These are phyloP conservation scores for Jaapia argillacea DNA, from an alignment of 768 basidiomycete species.

Conservation along the genomic window DNA sequence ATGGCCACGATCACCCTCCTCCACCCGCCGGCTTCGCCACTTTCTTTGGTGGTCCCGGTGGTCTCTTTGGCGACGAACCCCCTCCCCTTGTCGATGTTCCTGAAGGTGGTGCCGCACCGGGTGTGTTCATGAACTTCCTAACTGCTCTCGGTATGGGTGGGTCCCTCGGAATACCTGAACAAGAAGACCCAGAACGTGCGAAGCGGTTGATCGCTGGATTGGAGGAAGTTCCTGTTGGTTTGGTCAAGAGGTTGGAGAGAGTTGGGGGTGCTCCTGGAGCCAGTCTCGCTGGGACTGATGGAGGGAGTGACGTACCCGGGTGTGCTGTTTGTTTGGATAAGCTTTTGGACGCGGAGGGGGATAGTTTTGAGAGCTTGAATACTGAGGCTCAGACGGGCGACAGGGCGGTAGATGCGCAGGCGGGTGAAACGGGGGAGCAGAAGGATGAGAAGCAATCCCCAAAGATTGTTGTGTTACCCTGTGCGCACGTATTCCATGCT, in stretches of 20 bases:
- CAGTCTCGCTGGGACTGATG: conserved; percentile 23
- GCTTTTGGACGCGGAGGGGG: conserved; percentile 39
- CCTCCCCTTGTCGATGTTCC: conserved; percentile 5
- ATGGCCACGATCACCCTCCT: neutral
- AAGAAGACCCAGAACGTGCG: conserved; percentile 62
- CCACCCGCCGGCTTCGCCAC: conserved; percentile 22
- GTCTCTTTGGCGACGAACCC: conserved; percentile 1
- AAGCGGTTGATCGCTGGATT: conserved; percentile 51
- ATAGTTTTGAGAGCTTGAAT: too few relatives aligned
- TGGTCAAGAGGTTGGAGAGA: conserved; percentile 55
- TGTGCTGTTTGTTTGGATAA: conserved; percentile 77
- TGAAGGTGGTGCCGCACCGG: conserved; percentile 6
- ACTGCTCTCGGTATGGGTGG: conserved; percentile 15
- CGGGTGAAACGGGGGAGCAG: neutral
- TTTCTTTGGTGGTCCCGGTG: conserved; percentile 20
- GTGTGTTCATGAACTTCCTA: conserved; percentile 11
- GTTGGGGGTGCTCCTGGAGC: conserved; percentile 28
- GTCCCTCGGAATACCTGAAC: conserved; percentile 21
- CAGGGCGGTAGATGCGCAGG: conserved; percentile 10
- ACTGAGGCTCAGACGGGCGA: conserved; percentile 14
- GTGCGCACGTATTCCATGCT: conserved; percentile 75
- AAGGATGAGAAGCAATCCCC: conserved; percentile 10
- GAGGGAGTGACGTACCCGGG: conserved; percentile 23
- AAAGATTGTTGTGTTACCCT: conserved; percentile 62
- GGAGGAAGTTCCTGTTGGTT: conserved; percentile 55